phyloP scores from a whole-genome alignment of 495 filamentous ascomycete species.

The Hyaloscypha hepaticicola region DNA sequence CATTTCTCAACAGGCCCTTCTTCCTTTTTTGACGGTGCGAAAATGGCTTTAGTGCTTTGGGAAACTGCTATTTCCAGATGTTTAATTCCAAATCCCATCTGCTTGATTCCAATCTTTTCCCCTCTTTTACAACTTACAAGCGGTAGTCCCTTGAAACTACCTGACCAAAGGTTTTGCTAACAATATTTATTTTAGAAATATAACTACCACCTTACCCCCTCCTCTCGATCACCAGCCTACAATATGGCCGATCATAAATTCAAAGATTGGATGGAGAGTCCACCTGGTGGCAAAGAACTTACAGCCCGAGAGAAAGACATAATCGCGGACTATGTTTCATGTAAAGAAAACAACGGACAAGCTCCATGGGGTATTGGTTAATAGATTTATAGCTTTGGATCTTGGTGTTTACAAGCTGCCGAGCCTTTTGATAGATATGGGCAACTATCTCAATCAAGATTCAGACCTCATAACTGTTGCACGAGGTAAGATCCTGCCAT shows the following conservation, averaged over 20 bases:
- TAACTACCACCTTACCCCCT: background rate
- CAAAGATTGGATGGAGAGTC: constrained; percentile 23
- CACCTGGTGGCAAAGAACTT: background rate
- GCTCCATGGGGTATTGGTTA: background rate
- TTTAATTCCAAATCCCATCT: too few species aligned
- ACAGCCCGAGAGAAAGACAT: constrained; percentile 3
- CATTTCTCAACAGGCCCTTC: too few species aligned
- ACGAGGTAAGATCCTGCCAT: background rate
- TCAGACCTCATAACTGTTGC: constrained; percentile 3
- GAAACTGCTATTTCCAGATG: too few species aligned
- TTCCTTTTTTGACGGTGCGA: too few species aligned
- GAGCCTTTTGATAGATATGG: constrained; percentile 1
- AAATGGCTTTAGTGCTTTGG: too few species aligned
- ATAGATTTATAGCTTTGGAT: constrained; percentile 15
- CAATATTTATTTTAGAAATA: background rate
- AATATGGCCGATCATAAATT: constrained; percentile 10
- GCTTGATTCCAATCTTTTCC: too few species aligned
- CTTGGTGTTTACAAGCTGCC: constrained; percentile 2
- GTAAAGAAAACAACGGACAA: constrained; percentile 7
- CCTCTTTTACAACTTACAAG: too few species aligned
- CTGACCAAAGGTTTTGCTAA: background rate
- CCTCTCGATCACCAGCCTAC: background rate
- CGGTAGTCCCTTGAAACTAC: background rate
- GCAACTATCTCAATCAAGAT: background rate
- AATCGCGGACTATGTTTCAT: constrained; percentile 11